A percentile compares a stretch with the other conserved stretches of the same genome.
Evolutionary conservation across 2,329 filamentous ascomycete species (phyloP).

Genomic region (Aspergillus fumigatus): DNA sequence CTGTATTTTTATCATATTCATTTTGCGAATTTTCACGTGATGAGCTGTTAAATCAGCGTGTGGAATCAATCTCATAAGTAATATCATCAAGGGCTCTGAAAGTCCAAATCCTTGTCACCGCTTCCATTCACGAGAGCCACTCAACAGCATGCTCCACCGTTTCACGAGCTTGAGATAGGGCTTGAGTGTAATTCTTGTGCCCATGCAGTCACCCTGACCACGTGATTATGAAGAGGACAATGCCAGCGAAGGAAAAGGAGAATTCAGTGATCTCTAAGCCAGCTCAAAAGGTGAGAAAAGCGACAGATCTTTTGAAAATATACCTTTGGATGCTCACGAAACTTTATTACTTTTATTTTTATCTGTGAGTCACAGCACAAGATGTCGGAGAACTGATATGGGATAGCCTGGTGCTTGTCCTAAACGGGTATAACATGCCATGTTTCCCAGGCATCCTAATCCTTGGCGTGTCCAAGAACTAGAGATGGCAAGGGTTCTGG

Average conservation of each 20-base stretch:
- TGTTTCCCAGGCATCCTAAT: background rate
- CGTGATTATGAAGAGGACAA: background rate
- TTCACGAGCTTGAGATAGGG: background rate
- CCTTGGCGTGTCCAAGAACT: background rate
- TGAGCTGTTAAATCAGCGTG: background rate
- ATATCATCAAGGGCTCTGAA: background rate
- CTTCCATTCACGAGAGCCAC: background rate
- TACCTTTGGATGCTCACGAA: background rate
- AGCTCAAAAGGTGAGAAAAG: background rate
- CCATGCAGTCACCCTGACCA: background rate
- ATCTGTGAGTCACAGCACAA: background rate
- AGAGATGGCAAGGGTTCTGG: background rate
- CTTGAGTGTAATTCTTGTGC: background rate
- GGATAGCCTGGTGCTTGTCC: slow-evolving; percentile 12
- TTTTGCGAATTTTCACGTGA: background rate
- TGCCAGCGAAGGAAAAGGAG: background rate
- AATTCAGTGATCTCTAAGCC: background rate
- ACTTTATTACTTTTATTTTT: background rate
- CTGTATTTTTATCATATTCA: background rate
- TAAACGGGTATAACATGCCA: background rate
- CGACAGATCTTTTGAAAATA: no score
- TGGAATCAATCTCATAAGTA: background rate
- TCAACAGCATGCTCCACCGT: background rate
- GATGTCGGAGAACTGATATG: background rate
- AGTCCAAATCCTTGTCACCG: background rate